phyloP scores from a whole-genome alignment of 1,284 basidiomycete genomes.

The Rugiboletus extremiorientalis region DNA sequence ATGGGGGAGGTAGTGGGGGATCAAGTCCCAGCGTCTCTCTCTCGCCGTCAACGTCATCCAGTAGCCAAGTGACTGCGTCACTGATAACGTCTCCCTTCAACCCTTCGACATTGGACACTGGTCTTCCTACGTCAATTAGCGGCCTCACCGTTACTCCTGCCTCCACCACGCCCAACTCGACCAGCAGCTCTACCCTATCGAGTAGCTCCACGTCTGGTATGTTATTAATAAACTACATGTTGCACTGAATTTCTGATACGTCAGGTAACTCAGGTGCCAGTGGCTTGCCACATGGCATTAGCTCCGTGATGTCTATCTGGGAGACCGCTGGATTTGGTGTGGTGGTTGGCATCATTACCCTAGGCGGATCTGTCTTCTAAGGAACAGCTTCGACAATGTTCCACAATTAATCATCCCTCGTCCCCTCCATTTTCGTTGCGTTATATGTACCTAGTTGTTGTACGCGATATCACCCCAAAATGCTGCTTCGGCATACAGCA shows the following conservation, averaged over 20 bases:
- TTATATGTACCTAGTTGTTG: too few relatives aligned
- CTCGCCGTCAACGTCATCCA: neutral
- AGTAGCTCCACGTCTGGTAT: neutral
- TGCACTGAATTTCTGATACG: neutral
- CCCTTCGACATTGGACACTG: neutral
- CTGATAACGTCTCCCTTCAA: neutral
- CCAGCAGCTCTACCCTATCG: neutral
- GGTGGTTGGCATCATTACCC: conserved; percentile 2
- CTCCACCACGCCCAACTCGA: neutral
- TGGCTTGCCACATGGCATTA: conserved; percentile 8
- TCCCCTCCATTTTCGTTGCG: neutral
- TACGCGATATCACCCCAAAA: neutral
- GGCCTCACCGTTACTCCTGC: neutral
- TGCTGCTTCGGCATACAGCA: neutral
- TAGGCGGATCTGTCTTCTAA: neutral
- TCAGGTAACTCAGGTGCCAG: neutral
- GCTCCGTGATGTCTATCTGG: neutral
- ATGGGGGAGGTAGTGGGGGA: neutral
- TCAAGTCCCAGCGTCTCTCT: neutral
- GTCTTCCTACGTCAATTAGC: neutral
- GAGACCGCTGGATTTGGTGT: conserved; percentile 8
- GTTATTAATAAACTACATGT: neutral
- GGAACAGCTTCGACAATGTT: neutral
- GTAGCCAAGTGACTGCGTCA: neutral
- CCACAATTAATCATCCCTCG: neutral